phyloP scores from a whole-genome alignment of 257 asterid species.

The Cordia subcordata region DNA sequence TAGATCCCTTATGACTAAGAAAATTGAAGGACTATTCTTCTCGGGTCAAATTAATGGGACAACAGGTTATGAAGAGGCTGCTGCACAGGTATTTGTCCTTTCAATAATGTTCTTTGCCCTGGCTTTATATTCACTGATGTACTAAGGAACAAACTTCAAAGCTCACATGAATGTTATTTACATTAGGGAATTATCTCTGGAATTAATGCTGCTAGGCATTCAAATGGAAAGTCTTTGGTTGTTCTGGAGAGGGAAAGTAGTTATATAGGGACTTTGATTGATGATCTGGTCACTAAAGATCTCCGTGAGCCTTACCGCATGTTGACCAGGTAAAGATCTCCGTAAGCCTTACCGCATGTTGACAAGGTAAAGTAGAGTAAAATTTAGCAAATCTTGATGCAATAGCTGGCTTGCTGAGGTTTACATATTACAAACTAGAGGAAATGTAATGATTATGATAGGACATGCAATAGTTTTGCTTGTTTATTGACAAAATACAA shows the following conservation, averaged over 20 bases:
- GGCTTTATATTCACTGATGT: not conserved
- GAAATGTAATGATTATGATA: too few species aligned
- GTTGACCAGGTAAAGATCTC: slow-evolving; percentile 72
- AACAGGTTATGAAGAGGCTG: slow-evolving; percentile 99
- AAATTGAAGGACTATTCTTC: slow-evolving; percentile 89
- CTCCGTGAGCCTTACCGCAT: slow-evolving; percentile 98
- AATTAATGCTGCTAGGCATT: slow-evolving; percentile 91
- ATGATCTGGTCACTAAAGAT: slow-evolving; percentile 95
- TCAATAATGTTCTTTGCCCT: not conserved
- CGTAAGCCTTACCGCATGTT: too few species aligned
- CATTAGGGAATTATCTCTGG: slow-evolving; percentile 89
- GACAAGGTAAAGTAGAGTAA: slow-evolving; percentile 32
- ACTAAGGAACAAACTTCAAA: not conserved
- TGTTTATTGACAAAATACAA: too few species aligned
- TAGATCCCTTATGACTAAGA: slow-evolving; percentile 95
- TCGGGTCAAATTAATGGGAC: slow-evolving; percentile 99
- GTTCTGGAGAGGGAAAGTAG: slow-evolving; percentile 99
- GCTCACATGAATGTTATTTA: slow-evolving; percentile 9
- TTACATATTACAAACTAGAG: too few species aligned
- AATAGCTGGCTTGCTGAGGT: not conserved
- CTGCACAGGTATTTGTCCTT: slow-evolving; percentile 74
- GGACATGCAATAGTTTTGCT: too few species aligned
- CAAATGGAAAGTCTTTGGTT: slow-evolving; percentile 72
- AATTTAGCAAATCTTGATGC: not conserved
- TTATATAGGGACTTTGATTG: slow-evolving; percentile 91